Conservation (phyloP, 2,329 filamentous ascomycete species). For the Penicillium sclerotigenum region DNA sequence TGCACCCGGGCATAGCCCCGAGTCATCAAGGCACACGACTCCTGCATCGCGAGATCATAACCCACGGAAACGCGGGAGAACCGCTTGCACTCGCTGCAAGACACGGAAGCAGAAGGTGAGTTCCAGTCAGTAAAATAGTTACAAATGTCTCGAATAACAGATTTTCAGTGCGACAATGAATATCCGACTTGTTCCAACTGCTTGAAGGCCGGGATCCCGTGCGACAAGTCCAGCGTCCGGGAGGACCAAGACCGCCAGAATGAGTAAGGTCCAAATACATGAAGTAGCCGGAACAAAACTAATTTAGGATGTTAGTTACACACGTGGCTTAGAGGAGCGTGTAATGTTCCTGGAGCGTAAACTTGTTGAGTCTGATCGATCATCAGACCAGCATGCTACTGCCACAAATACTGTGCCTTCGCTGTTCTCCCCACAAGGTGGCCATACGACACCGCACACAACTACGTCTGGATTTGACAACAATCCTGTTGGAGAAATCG, state of each 20-base stretch:
- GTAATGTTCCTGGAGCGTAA: constrained; percentile 43
- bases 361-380: constrained; percentile 20
- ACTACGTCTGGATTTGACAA: constrained; percentile 27
- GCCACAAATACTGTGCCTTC: constrained; percentile 17
- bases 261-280: constrained; percentile 26
- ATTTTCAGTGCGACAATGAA: constrained; percentile 44
- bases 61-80: constrained; percentile 46
- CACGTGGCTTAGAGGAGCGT: constrained; percentile 43
- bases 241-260: constrained; percentile 38
- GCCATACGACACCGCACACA: constrained; percentile 17
- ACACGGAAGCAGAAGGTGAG: constrained; percentile 46
- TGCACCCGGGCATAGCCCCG: constrained; percentile 14
- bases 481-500: constrained; percentile 45
- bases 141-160: background rate
- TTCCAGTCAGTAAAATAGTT: background rate
- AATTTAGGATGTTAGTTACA: constrained; percentile 35
- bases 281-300: background rate
- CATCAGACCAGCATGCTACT: constrained; percentile 12
- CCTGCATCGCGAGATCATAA: constrained; percentile 35
- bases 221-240: constrained; percentile 44
- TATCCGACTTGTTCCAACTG: constrained; percentile 48
- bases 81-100: constrained; percentile 48
- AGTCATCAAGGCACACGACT: constrained; percentile 22
- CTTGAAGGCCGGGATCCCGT: constrained; percentile 41
- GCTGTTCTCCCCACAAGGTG: constrained; percentile 24